Conservation (phyloP, 1,284 basidiomycete species). For the Tremellales sp. region DNA sequence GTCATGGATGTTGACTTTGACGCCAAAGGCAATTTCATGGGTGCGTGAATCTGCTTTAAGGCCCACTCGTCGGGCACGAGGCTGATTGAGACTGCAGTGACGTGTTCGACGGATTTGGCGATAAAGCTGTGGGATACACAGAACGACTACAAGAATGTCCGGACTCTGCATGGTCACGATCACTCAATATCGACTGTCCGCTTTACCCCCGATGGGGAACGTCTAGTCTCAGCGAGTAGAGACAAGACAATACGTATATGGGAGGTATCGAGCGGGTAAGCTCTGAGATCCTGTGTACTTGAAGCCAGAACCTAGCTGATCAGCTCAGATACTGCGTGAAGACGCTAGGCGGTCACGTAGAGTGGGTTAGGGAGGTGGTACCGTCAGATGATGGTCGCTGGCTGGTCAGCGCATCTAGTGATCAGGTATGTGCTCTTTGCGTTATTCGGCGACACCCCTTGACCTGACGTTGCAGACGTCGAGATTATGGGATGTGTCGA, state of each 20-base stretch:
- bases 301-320: background rate
- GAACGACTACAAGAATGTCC: slow-evolving; percentile 82
- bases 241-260: slow-evolving; percentile 82
- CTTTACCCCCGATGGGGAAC: slow-evolving; percentile 78
- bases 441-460: background rate
- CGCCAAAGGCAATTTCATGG: slow-evolving; percentile 71
- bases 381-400: slow-evolving; percentile 73
- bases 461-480: slow-evolving; percentile 59
- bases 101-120: slow-evolving; percentile 82
- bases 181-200: slow-evolving; percentile 80
- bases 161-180: slow-evolving; percentile 84
- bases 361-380: slow-evolving; percentile 65
- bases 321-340: slow-evolving; percentile 57
- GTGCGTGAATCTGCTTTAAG: slow-evolving; percentile 57
- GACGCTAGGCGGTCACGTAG: slow-evolving; percentile 60
- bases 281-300: slow-evolving; percentile 2
- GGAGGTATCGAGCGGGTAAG: slow-evolving; percentile 76
- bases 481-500: slow-evolving; percentile 70
- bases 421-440: slow-evolving; percentile 60
- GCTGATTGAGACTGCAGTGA: slow-evolving; percentile 54
- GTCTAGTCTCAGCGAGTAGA: slow-evolving; percentile 77
- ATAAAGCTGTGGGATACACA: slow-evolving; percentile 88
- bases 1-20: slow-evolving; percentile 86
- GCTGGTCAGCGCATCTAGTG: slow-evolving; percentile 75
- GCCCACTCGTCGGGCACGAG: no score